phyloP scores from a whole-genome alignment of 202 grass and related monocot species.

The Elaeis oleifera region DNA sequence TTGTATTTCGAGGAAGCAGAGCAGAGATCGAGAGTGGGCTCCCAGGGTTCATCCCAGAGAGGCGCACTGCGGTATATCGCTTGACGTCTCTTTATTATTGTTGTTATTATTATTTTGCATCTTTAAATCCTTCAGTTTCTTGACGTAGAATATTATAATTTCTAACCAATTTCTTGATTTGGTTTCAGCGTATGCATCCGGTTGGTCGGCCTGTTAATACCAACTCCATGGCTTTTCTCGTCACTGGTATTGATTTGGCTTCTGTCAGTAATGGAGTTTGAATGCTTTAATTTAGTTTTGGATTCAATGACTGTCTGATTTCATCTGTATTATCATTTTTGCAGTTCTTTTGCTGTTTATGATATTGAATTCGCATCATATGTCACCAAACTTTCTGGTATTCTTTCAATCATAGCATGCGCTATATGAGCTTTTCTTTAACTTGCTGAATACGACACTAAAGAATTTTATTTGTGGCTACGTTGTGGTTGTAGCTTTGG shows the following conservation, averaged over 20 bases:
- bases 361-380: constrained; percentile 90
- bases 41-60: constrained; percentile 55
- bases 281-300: neutral
- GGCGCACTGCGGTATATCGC: constrained; percentile 50
- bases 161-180: too few species aligned
- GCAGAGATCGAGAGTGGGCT: constrained; percentile 53
- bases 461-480: too few species aligned
- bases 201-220: constrained; percentile 57
- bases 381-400: constrained; percentile 86
- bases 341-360: constrained; percentile 84
- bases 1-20: constrained; percentile 74
- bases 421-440: too few species aligned
- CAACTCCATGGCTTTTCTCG: constrained; percentile 85
- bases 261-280: constrained; percentile 6
- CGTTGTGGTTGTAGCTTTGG: constrained; percentile 54
- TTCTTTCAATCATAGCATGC: neutral
- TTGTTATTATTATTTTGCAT: too few species aligned
- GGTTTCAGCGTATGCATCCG: constrained; percentile 55
- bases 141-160: too few species aligned
- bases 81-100: too few species aligned
- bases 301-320: neutral
- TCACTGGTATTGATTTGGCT: constrained; percentile 44
- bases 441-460: too few species aligned
- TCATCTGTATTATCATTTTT: constrained; percentile 14
- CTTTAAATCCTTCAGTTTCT: too few species aligned